Evolutionary conservation across 2,329 filamentous ascomycete species (phyloP), one percentile per base, ranked within the genome.

Genomic region (Rhynchosporium agropyri): DNA sequence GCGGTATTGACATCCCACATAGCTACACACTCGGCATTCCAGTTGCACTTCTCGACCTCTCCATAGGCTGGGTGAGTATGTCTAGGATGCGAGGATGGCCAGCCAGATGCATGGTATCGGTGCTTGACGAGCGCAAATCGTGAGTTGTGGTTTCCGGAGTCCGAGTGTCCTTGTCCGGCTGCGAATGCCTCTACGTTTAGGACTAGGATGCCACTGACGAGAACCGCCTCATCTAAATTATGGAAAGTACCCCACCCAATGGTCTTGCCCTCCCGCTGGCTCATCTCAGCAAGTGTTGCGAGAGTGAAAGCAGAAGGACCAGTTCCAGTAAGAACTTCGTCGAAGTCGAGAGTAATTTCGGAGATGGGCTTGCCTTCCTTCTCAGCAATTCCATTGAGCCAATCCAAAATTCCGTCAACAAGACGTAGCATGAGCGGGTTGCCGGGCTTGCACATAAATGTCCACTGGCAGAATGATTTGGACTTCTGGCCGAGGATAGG

Each of bases 401-500:
- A 90, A 0, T 77, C 72, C 75, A 90, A 82, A 72, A 90, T 90
- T 69, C 87, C 84, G 72, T 90, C 86, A 53, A 90, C 83, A 3
- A 91, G 79, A 38, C 78, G 77, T 74, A 90, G 78, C 86, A 91
- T 89, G 61, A 90, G 85, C 1, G 86, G 86, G 31, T 87, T 81
- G 20, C 80, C 78, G 0, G 88, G 87, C 71, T 89, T 89, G 69
- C 84, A 84, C 78, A 89, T 87, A 70, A 90, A 89, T 0, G 88
- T 90, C 88, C 88, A 91, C 71, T 90, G 88, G 73, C 88, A 90
- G 73, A 91, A 90, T 0, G 87, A 90, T 67, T 81, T 79, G 43
- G 84, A 89, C 75, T 90, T 90, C 55, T 80, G 81, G 13, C 88
- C 88, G 0, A 90, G 78, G 38, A 90, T 86, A 1, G 84, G 80